Evolutionary conservation across 371 early-diverging fungal genomes (phyloP), one percentile per base, ranked within the genome.

Genomic region (Zychaea mexicana): DNA sequence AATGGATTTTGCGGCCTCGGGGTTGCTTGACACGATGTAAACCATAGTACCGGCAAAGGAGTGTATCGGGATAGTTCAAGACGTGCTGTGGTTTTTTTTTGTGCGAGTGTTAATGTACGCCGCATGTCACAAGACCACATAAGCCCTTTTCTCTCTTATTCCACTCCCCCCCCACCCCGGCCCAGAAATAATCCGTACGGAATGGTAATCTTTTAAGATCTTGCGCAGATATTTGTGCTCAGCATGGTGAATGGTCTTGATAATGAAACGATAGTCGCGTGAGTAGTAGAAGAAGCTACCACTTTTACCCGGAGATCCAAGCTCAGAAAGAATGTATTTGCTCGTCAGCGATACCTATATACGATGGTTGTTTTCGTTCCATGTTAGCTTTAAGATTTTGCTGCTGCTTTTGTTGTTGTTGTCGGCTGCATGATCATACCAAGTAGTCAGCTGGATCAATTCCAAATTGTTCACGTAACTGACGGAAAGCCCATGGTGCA

Each of bases 261-360:
- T 98, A 70, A 98, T 98, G 77, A 96, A 98, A 15, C 98, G 91
- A 78, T 94, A 97, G 79, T 98, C 99, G 66, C 92, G 90, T 17
- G 96, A 97, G 78, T 92, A 96, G 83, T 97, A 98, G 74, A 98
- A 98, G 84, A 97, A 98, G 65, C 92, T 92, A 15, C 97, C 96
- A 68, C 93, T 93, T 78, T 97, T 98, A 39, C 99, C 99, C n/a
- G 98, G 92, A 46, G 95, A 95, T 9, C 94, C 95, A 13, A 98
- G 81, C 75, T 98, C 98, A 19, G 95, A 95, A 1, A 98, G 84
- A 46, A 98, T 95, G 74, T 97, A 98, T 81, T 96, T 96, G 72
- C 94, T 96, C 1, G 98, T 98, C 60, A 98, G 74, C 0, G 98
- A 97, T 56, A 94, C 81, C 92, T 92, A 69, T n/a, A 45, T 66